Evolutionary conservation across 345 rosid genomes (phyloP), one percentile per base, ranked within the genome.

Genomic region (Rhodomyrtus tomentosa): DNA sequence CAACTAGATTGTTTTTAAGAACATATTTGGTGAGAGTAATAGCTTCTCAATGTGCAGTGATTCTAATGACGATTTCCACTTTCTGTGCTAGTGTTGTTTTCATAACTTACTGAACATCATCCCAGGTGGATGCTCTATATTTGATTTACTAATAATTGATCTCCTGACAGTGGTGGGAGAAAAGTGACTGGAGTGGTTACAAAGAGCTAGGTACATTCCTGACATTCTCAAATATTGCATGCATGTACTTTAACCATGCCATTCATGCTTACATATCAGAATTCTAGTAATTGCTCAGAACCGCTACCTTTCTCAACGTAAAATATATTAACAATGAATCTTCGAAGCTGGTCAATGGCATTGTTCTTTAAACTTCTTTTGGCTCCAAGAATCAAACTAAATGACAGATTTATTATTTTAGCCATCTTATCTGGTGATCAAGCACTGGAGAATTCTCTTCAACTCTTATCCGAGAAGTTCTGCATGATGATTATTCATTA

Each of bases 141-240:
- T 52, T 81, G 83, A 50, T 81, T 51, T 50, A 81, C 83, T 81
- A n/a, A 81, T 42, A 29, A 50, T 55, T 81, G 59, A 18, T 81
- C 59, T 81, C 27, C 83, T 97, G 95, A 90, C 99, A 97, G 99
- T 97, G 99, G 99, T 97, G 99, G 99, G 99, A 97, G 96, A 97
- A 97, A 91, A 95, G 99, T 92, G 93, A 95, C 90, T 97, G 99
- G 99, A 95, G 93, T 27, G 98, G 99, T 87, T 93, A 95, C 96
- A 97, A 95, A 93, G 99, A 97, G 90, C 93, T 97, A 89, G 99
- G 98, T 95, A 94, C 83, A 84, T 73, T 82, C 50, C 86, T 88
- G 82, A 56, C 59, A 82, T 80, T 72, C 50, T 79, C n/a, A 25
- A 48, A 40, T 20, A 42, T 84, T 12, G 22, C 0, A 68, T 18